Evolutionary conservation across 2,329 filamentous ascomycete species (phyloP).

Genomic region (Mycosphaerella sp.): DNA sequence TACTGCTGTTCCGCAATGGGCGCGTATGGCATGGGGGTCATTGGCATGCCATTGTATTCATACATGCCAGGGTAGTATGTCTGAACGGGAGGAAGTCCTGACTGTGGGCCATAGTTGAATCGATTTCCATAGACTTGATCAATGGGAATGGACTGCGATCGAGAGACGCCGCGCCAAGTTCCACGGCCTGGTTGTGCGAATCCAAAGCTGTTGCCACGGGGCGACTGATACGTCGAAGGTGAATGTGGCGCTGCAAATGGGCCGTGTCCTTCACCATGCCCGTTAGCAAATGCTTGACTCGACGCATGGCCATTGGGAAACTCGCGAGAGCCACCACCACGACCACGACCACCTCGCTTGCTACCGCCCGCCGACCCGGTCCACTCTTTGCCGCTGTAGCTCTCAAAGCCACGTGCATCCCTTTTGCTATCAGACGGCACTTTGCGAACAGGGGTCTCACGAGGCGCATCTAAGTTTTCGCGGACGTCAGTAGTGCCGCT

Average conservation of each 20-base stretch:
- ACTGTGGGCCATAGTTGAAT: conserved; percentile 33
- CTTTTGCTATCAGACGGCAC: conserved; percentile 22
- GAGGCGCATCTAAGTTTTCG: conserved; percentile 9
- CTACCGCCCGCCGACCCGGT: conserved; percentile 23
- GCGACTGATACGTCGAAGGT: conserved; percentile 26
- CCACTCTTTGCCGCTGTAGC: conserved; percentile 24
- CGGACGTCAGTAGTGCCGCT: conserved; percentile 15
- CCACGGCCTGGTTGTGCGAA: conserved; percentile 35
- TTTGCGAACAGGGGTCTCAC: conserved; percentile 13
- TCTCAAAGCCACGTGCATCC: conserved; percentile 22
- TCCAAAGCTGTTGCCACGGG: conserved; percentile 24
- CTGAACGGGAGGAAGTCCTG: conserved; percentile 39
- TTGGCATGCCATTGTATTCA: conserved; percentile 29
- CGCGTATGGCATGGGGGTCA: conserved; percentile 50
- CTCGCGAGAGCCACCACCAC: conserved; percentile 31
- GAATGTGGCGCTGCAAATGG: conserved; percentile 27
- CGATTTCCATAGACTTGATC: conserved; percentile 46
- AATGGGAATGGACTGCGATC: conserved; percentile 58
- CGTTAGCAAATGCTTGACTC: conserved; percentile 16
- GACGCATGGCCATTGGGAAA: conserved; percentile 30
- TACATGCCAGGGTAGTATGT: conserved; percentile 51
- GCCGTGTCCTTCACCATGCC: conserved; percentile 25
- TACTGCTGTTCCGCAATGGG: conserved; percentile 54
- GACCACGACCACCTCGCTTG: conserved; percentile 32
- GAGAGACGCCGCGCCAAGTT: conserved; percentile 47